Conservation (phyloP, 169 alveolate species). For the Cyclospora cayetanensis region DNA sequence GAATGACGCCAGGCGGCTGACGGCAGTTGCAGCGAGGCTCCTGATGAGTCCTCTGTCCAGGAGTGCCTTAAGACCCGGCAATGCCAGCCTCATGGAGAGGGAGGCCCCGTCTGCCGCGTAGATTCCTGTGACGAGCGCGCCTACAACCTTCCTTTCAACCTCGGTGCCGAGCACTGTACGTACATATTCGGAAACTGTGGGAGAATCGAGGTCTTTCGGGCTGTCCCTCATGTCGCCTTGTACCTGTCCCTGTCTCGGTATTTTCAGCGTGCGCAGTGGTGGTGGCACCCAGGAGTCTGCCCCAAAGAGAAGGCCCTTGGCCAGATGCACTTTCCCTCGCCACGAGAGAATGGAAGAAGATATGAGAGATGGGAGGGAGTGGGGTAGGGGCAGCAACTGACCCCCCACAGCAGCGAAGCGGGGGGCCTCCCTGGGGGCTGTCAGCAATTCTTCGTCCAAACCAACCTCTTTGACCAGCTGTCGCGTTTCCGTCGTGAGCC, state of each 20-base stretch:
- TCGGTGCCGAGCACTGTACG: constrained; percentile 1
- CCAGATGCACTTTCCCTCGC: not conserved
- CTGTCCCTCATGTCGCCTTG: not conserved
- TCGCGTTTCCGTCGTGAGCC: not conserved
- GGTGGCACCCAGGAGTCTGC: constrained; percentile 13
- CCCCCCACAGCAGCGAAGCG: constrained; percentile 38
- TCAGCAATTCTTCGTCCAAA: not conserved
- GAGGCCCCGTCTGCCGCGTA: constrained; percentile 26
- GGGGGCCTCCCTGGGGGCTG: not conserved
- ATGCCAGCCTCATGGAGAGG: constrained; percentile 27
- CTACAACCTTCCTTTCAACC: not conserved
- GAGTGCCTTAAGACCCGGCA: not conserved
- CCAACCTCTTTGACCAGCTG: not conserved
- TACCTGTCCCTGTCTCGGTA: not conserved
- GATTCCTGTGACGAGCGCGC: constrained; percentile 23
- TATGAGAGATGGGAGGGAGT: constrained; percentile 12
- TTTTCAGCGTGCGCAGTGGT: too few species aligned
- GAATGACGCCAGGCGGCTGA: not conserved
- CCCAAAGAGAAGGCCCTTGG: not conserved
- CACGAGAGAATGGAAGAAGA: constrained; percentile 1
- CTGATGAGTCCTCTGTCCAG: constrained; percentile 38
- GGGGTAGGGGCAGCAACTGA: not conserved
- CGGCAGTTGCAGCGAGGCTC: not conserved
- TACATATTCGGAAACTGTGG: not conserved
- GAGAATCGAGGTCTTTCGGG: not conserved